Evolutionary conservation across 108 stramenopile genomes (phyloP).

Genomic region (Nannochloropsis oceanica): DNA sequence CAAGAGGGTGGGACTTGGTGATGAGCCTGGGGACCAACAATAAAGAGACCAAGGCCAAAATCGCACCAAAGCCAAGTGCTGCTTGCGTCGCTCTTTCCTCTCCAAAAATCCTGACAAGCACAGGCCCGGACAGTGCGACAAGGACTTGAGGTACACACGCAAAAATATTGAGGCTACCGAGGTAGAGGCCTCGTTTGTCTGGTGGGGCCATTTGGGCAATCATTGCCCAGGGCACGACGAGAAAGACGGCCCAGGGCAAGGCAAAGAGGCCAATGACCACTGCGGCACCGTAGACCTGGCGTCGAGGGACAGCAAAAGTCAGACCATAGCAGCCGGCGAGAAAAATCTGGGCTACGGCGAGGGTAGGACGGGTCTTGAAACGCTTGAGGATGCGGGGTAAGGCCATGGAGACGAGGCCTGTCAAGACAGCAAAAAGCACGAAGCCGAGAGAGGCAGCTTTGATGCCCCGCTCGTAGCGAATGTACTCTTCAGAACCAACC

Average conservation of each 20-base stretch:
- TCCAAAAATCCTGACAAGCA: not conserved
- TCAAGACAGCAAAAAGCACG: not conserved
- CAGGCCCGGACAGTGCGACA: not conserved
- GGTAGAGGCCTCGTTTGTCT: not conserved
- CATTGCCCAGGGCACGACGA: not conserved
- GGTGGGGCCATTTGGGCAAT: not conserved
- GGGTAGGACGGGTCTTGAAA: not conserved
- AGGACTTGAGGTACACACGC: not conserved
- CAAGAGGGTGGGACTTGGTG: not conserved
- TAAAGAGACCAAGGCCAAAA: not conserved
- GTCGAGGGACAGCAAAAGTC: not conserved
- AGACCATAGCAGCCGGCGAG: not conserved
- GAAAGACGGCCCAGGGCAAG: not conserved
- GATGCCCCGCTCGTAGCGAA: not conserved
- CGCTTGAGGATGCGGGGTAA: not conserved
- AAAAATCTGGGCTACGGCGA: not conserved
- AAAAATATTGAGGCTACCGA: not conserved
- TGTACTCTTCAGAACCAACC: not conserved
- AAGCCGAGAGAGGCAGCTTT: not conserved
- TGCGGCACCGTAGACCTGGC: not conserved
- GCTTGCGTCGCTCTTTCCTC: not conserved
- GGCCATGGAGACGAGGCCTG: not conserved
- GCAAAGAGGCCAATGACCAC: not conserved
- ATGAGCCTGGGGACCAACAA: not conserved
- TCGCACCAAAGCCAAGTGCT: not conserved